Percentiles rank a stretch among this genome's conserved stretches.
These are phyloP conservation scores for Gyromitra esculenta DNA, from an alignment of 2,329 filamentous ascomycete genomes.

Conservation along the genomic window DNA sequence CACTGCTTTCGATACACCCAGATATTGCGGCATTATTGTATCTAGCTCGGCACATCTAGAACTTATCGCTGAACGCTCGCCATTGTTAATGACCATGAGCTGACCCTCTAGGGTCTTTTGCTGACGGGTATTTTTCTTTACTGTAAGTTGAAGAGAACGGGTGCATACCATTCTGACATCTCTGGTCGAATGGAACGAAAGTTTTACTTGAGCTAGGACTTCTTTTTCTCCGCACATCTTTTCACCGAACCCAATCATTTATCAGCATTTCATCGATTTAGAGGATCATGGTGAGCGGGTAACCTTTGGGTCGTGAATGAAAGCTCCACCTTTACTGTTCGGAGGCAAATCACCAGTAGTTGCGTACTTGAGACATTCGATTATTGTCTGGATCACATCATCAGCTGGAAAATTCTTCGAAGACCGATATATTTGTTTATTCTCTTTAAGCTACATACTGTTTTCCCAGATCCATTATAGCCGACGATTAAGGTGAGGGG, in stretches of 20 bases:
- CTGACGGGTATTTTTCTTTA: slow-evolving; percentile 79
- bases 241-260: slow-evolving; percentile 45
- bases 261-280: slow-evolving; percentile 37
- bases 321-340: slow-evolving; percentile 86
- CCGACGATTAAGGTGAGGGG: slow-evolving; percentile 96
- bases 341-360: slow-evolving; percentile 93
- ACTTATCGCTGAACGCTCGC: slow-evolving; percentile 81
- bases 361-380: slow-evolving; percentile 97
- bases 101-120: slow-evolving; percentile 87
- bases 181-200: slow-evolving; percentile 82
- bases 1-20: slow-evolving; percentile 89
- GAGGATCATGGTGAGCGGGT: slow-evolving; percentile 47
- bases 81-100: slow-evolving; percentile 78
- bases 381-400: slow-evolving; percentile 74
- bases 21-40: slow-evolving; percentile 80
- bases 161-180: slow-evolving; percentile 83
- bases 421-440: neutral
- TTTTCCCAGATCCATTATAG: slow-evolving; percentile 97
- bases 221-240: slow-evolving; percentile 84
- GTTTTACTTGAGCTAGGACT: slow-evolving; percentile 88
- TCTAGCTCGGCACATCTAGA: slow-evolving; percentile 84
- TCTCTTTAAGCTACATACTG: slow-evolving; percentile 63
- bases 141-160: slow-evolving; percentile 82
- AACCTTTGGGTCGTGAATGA: slow-evolving; percentile 96
- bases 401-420: slow-evolving; percentile 41